phyloP scores from a whole-genome alignment of 192 early-diverging fungal genomes.

The Pilobolus umbonatus region DNA sequence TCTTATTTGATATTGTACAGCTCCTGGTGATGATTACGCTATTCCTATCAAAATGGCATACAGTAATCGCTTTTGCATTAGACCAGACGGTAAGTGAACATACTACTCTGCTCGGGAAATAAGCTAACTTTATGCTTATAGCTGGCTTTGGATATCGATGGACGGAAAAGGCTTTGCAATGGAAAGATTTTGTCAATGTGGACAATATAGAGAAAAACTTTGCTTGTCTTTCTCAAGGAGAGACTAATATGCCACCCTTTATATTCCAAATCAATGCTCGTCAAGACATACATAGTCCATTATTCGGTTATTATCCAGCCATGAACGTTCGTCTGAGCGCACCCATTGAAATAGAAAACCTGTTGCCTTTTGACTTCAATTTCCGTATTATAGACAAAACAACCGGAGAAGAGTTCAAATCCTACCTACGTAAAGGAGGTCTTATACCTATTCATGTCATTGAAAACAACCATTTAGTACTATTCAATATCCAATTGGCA shows the following conservation, averaged over 20 bases:
- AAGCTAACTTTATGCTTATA: too few relatives aligned
- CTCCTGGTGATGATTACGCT: slow-evolving; percentile 77
- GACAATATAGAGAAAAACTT: slow-evolving; percentile 18
- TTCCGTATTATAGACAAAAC: slow-evolving; percentile 77
- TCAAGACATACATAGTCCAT: slow-evolving; percentile 43
- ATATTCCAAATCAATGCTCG: slow-evolving; percentile 64
- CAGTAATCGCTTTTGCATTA: slow-evolving; percentile 69
- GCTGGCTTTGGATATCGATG: slow-evolving; percentile 82
- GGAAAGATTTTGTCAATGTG: slow-evolving; percentile 68
- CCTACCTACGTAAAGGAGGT: slow-evolving; percentile 63
- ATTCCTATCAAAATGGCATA: slow-evolving; percentile 87
- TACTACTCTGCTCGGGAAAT: not conserved
- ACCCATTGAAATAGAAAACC: slow-evolving; percentile 88
- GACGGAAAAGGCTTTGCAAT: slow-evolving; percentile 74
- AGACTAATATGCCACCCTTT: slow-evolving; percentile 55
- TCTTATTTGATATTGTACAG: slow-evolving; percentile 28
- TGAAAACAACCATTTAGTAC: slow-evolving; percentile 74
- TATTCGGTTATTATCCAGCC: slow-evolving; percentile 63
- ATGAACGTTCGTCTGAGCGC: slow-evolving; percentile 72
- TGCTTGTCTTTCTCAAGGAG: slow-evolving; percentile 33
- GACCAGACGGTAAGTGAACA: slow-evolving; percentile 69
- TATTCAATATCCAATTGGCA: slow-evolving; percentile 69
- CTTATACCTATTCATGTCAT: slow-evolving; percentile 76
- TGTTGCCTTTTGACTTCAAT: slow-evolving; percentile 83
- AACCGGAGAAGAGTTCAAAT: slow-evolving; percentile 61